Conservation (phyloP, 2,329 filamentous ascomycete species). For the Hortaea sp. region DNA sequence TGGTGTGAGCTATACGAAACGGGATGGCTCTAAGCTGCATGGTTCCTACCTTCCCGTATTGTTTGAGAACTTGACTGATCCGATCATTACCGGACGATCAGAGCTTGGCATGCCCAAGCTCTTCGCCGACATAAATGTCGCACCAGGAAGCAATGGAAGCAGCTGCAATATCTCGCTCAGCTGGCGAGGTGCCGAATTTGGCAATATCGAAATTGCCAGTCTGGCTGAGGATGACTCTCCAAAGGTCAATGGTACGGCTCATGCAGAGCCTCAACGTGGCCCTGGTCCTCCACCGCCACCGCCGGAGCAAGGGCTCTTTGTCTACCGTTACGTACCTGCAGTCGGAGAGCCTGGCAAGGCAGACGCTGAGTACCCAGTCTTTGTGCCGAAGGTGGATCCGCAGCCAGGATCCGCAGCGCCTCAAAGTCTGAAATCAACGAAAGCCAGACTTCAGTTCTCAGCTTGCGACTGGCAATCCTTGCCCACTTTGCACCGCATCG, state of each 20-base stretch:
- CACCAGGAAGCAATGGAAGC: slow-evolving; percentile 1
- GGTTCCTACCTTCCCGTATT: slow-evolving; percentile 49
- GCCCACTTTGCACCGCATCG: slow-evolving; percentile 52
- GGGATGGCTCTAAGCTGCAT: slow-evolving; percentile 36
- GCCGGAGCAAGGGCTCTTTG: slow-evolving; percentile 41
- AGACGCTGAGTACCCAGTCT: slow-evolving; percentile 45
- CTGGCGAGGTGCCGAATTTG: slow-evolving; percentile 29
- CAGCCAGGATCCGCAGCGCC: slow-evolving; percentile 26
- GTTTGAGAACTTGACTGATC: slow-evolving; percentile 50
- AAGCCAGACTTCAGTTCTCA: slow-evolving; percentile 40
- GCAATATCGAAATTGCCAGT: slow-evolving; percentile 20
- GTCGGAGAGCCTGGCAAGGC: slow-evolving; percentile 42
- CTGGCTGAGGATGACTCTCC: slow-evolving; percentile 9
- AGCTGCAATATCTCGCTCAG: slow-evolving; percentile 11
- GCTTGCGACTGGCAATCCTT: slow-evolving; percentile 43
- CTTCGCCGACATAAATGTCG: slow-evolving; percentile 19
- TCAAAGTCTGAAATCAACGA: slow-evolving; percentile 27
- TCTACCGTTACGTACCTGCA: slow-evolving; percentile 48
- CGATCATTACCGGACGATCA: slow-evolving; percentile 50
- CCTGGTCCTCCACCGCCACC: slow-evolving; percentile 9
- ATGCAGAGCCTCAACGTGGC: not conserved
- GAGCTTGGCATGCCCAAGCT: slow-evolving; percentile 53
- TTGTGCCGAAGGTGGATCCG: slow-evolving; percentile 29
- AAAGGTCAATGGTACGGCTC: not conserved
- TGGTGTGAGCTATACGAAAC: slow-evolving; percentile 47